Percentiles rank a stretch among this genome's conserved stretches.
Evolutionary conservation across 768 basidiomycete species (phyloP).

Genomic region (Hypholoma sublateritium): DNA sequence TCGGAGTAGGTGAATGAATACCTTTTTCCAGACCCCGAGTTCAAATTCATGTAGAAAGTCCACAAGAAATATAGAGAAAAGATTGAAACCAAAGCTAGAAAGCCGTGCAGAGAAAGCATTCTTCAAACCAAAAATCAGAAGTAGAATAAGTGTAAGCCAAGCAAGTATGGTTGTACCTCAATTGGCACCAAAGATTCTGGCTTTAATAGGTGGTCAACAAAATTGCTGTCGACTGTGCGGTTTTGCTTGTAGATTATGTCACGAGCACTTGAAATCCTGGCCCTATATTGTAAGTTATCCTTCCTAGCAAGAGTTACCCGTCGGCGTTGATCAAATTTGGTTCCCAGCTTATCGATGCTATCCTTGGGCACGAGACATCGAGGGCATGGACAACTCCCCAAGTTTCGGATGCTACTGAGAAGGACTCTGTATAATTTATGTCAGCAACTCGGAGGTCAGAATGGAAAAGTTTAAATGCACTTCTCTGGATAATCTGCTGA

Average conservation of each 20-base stretch:
- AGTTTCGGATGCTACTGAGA: not conserved
- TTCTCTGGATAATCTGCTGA: slow-evolving; percentile 38
- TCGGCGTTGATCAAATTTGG: too few relatives aligned
- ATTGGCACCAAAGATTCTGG: too few relatives aligned
- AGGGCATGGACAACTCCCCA: too few relatives aligned
- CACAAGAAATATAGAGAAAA: slow-evolving; percentile 26
- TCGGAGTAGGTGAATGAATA: slow-evolving; percentile 34
- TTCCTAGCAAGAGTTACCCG: too few relatives aligned
- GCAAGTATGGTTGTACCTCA: too few relatives aligned
- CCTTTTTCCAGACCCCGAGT: slow-evolving; percentile 35
- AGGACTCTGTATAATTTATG: slow-evolving; percentile 6
- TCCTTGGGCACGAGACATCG: slow-evolving; percentile 23
- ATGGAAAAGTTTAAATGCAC: slow-evolving; percentile 23
- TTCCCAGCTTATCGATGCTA: slow-evolving; percentile 28
- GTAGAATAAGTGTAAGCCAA: too few relatives aligned
- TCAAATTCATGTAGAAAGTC: slow-evolving; percentile 43
- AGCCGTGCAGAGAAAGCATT: slow-evolving; percentile 13
- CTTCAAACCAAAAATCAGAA: not conserved
- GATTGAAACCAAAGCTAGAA: too few relatives aligned
- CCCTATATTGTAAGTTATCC: slow-evolving; percentile 3
- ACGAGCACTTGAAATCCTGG: too few relatives aligned
- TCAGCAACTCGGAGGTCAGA: slow-evolving; percentile 25
- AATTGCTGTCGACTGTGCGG: too few relatives aligned
- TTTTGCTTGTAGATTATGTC: too few relatives aligned
- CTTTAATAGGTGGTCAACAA: too few relatives aligned